phyloP scores from a whole-genome alignment of 805 yeast species.

The Zygotorulaspora florentina region DNA sequence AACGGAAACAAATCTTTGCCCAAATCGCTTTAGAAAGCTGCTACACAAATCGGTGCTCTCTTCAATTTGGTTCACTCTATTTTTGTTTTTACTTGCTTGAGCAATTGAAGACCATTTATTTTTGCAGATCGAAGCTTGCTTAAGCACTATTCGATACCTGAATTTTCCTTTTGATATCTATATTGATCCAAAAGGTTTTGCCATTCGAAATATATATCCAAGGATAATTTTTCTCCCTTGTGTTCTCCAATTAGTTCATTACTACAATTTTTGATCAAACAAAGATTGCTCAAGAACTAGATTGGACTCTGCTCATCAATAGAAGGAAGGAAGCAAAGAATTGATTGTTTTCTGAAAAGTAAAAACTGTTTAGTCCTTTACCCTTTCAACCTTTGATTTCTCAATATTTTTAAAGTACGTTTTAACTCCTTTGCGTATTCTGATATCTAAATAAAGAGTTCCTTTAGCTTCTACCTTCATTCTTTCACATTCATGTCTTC shows the following conservation, averaged over 20 bases:
- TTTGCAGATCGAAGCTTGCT: neutral
- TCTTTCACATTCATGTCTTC: conserved; percentile 15
- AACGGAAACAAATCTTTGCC: conserved; percentile 17
- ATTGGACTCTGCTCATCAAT: neutral
- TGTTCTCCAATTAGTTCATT: neutral
- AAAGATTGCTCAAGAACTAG: neutral
- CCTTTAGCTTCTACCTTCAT: neutral
- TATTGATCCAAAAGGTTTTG: neutral
- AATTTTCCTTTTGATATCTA: neutral
- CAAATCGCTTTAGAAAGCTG: neutral
- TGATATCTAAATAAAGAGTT: neutral
- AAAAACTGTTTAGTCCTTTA: neutral
- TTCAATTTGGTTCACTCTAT: neutral
- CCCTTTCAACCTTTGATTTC: neutral
- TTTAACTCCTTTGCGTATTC: neutral
- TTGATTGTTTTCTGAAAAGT: no score
- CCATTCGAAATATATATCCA: neutral
- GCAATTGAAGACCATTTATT: conserved; percentile 1
- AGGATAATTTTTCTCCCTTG: neutral
- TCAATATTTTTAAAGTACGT: neutral
- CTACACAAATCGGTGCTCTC: neutral
- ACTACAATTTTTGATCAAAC: no score
- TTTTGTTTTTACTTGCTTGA: conserved; percentile 5
- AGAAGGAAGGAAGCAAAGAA: neutral
- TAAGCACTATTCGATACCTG: neutral